phyloP scores from a whole-genome alignment of 805 yeast species.

The Millerozyma acaciae region DNA sequence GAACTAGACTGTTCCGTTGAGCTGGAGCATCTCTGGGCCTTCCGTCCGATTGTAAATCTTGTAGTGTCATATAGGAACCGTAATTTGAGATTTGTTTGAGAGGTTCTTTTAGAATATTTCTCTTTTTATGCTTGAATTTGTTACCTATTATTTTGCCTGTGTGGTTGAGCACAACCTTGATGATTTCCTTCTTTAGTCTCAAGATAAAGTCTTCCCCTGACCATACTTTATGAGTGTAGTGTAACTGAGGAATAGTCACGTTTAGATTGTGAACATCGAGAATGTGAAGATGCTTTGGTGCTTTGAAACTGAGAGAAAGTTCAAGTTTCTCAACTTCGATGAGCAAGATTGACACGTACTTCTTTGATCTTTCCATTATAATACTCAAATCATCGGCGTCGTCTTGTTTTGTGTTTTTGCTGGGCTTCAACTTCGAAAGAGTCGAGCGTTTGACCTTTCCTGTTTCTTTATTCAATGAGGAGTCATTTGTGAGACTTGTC shows the following conservation, averaged over 20 bases:
- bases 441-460: not conserved
- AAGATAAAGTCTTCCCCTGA: slow-evolving; percentile 63
- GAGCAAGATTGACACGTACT: slow-evolving; percentile 38
- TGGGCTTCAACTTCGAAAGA: not conserved
- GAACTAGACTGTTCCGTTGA: too few relatives aligned
- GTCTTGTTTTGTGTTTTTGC: slow-evolving; percentile 8
- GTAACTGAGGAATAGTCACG: slow-evolving; percentile 59
- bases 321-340: slow-evolving; percentile 30
- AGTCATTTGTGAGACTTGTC: slow-evolving; percentile 8
- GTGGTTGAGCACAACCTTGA: slow-evolving; percentile 55
- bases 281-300: slow-evolving; percentile 63
- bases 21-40: slow-evolving; percentile 17
- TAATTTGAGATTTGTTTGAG: slow-evolving; percentile 39
- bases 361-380: slow-evolving; percentile 41
- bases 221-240: slow-evolving; percentile 47
- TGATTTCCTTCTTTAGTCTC: slow-evolving; percentile 58
- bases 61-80: slow-evolving; percentile 32
- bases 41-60: slow-evolving; percentile 34
- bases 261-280: slow-evolving; percentile 75
- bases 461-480: slow-evolving; percentile 2
- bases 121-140: slow-evolving; percentile 49
- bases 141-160: slow-evolving; percentile 79
- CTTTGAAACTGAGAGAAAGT: slow-evolving; percentile 70
- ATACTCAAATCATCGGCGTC: slow-evolving; percentile 33
- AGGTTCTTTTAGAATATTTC: slow-evolving; percentile 23